Evolutionary conservation across 202 grass and related monocot species (phyloP).

Genomic region (Panicum hallii): DNA sequence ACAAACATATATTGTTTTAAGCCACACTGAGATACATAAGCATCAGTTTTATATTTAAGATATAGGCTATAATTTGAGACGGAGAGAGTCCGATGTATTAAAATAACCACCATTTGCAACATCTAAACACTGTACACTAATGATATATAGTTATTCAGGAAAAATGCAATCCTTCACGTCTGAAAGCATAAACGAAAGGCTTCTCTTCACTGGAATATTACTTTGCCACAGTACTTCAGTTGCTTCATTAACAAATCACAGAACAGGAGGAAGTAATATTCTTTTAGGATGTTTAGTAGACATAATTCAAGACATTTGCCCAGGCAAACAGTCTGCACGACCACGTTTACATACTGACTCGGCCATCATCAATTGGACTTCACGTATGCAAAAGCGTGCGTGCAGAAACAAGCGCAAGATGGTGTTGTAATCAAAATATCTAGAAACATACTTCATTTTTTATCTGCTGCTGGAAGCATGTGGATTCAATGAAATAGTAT

Average conservation of each 20-base stretch:
- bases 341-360: not conserved
- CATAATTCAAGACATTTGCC: not conserved
- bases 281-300: not conserved
- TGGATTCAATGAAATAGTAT: constrained; percentile 1
- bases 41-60: too few relatives aligned
- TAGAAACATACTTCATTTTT: not conserved
- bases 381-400: not conserved
- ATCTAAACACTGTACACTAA: too few relatives aligned
- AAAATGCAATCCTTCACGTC: not conserved
- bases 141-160: too few relatives aligned
- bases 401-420: not conserved
- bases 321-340: not conserved
- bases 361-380: not conserved
- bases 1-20: too few relatives aligned
- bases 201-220: not conserved
- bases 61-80: too few relatives aligned
- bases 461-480: not conserved
- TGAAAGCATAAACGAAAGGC: not conserved
- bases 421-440: not conserved
- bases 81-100: too few relatives aligned
- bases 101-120: too few relatives aligned
- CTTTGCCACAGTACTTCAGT: not conserved
- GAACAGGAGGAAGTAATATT: not conserved
- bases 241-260: not conserved
- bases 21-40: too few relatives aligned